These are phyloP conservation scores for Endocalyx cinctus DNA, from an alignment of 2,329 filamentous ascomycete genomes.

Conservation along the genomic window DNA sequence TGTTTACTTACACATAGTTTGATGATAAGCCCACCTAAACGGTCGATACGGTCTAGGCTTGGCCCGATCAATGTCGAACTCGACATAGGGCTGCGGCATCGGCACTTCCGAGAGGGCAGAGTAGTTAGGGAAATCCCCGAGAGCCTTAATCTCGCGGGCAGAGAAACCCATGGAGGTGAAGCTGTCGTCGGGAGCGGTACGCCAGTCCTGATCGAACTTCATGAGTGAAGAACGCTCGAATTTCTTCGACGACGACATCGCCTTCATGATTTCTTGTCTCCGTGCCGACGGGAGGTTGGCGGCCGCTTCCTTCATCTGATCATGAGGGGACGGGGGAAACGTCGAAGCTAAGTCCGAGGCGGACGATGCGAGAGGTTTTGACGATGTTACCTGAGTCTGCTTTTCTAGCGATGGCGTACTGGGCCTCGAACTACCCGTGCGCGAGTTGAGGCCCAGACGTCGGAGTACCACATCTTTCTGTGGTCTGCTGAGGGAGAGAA, in stretches of 20 bases:
- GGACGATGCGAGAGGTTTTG: slow-evolving; percentile 17
- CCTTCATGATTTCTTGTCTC: slow-evolving; percentile 12
- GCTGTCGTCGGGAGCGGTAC: slow-evolving; percentile 25
- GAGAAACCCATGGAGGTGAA: slow-evolving; percentile 68
- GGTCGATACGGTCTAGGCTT: slow-evolving; percentile 72
- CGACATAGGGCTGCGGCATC: slow-evolving; percentile 55
- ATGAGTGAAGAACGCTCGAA: slow-evolving; percentile 25
- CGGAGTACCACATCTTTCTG: slow-evolving; percentile 14
- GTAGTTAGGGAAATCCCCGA: slow-evolving; percentile 80
- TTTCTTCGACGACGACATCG: slow-evolving; percentile 13
- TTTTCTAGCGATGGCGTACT: slow-evolving; percentile 20
- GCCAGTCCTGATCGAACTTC: slow-evolving; percentile 30
- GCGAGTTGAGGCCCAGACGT: slow-evolving; percentile 15
- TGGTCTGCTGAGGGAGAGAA: slow-evolving; percentile 11
- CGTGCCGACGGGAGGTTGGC: slow-evolving; percentile 11
- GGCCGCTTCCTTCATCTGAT: slow-evolving; percentile 13
- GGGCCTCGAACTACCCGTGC: slow-evolving; percentile 8
- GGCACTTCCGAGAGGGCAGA: slow-evolving; percentile 70
- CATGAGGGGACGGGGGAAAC: slow-evolving; percentile 18
- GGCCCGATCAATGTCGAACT: slow-evolving; percentile 67
- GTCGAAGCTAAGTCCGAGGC: slow-evolving; percentile 12
- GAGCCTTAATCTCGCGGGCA: slow-evolving; percentile 59
- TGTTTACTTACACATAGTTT: slow-evolving; percentile 74
- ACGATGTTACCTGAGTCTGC: slow-evolving; percentile 11
- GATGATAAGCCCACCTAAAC: slow-evolving; percentile 79